Evolutionary conservation across 805 yeast genomes (phyloP), one percentile per base, ranked within the genome.

Genomic region (Metschnikowia koreensis): DNA sequence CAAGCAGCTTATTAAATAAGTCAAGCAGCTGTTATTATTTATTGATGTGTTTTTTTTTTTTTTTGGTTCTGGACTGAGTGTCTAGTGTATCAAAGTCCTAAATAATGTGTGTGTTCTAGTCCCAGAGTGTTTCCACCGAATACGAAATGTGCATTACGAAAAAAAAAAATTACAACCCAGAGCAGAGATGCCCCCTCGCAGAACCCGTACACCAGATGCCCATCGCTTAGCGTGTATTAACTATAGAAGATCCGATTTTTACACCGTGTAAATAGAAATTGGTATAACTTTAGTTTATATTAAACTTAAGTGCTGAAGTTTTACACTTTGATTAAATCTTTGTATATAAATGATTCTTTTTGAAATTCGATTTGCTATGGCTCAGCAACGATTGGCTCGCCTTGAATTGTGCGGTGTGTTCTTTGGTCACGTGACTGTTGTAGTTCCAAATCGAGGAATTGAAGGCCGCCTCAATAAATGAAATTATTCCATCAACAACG

Each of bases 121-220:
- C 26, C 15, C 15, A 28, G 13, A 11, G n/a, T 10, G n/a, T 31
- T n/a, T 41, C 29, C 29, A 16, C 17, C 29, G 44, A 36, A 12
- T 8, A 17, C 44, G 8, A 28, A 29, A 13, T 29, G 44, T 13
- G 17, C 22, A 29, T 41, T 7, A 10, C 13, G 10, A 13, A 31
- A 43, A 42, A 41, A 41, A 49, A 49, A 49, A 41, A 26, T 28
- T 29, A 36, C 10, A n/a, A n/a, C n/a, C n/a, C n/a, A 8, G 44
- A 31, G 42, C 48, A 40, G 52, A 49, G 52, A 49, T 49, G 52
- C 46, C 51, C 22, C 48, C 46, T 39, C 33, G 38, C 38, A 11
- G 43, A 13, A 49, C 52, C 52, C 52, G 52, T 49, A 38, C 52
- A 49, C 52, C 52, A 49, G 52, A 49, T 49, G 52, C 49, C 46